These are phyloP conservation scores for Tulasnella sp. DNA, from an alignment of 768 basidiomycete species.

Conservation along the genomic window DNA sequence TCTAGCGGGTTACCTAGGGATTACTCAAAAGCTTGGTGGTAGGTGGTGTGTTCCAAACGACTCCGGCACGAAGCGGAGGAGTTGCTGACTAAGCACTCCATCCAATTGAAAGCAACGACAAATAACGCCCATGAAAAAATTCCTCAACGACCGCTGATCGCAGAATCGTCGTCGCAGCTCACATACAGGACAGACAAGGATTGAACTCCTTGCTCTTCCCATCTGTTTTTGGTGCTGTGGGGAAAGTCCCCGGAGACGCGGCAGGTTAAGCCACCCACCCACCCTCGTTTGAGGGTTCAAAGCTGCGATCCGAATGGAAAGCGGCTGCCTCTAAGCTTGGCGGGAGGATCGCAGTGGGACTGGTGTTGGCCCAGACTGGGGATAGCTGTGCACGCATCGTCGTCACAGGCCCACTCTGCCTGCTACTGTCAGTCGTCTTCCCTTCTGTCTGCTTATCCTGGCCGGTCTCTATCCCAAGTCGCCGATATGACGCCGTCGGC, in stretches of 20 bases:
- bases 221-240: conserved; percentile 20
- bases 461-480: conserved; percentile 18
- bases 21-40: not conserved
- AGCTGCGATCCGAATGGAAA: conserved; percentile 25
- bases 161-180: conserved; percentile 28
- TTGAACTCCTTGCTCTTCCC: conserved; percentile 5
- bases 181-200: conserved; percentile 20
- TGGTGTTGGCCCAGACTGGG: conserved; percentile 14
- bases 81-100: not conserved
- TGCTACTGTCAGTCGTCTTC: not conserved
- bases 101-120: not conserved
- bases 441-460: not conserved
- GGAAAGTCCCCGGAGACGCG: conserved; percentile 28
- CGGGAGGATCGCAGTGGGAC: conserved; percentile 24
- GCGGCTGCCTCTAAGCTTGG: conserved; percentile 28
- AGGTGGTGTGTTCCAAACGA: conserved; percentile 1
- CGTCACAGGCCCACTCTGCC: conserved; percentile 14
- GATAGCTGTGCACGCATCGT: not conserved
- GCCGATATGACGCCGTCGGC: not conserved
- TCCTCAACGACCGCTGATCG: conserved; percentile 21
- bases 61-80: not conserved
- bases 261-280: conserved; percentile 12
- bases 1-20: not conserved
- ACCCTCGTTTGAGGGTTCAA: conserved; percentile 7
- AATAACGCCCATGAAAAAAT: not conserved